Percentiles rank a stretch among this genome's conserved stretches.
Evolutionary conservation across 1,139 yeast species (phyloP).

Genomic region (Eremothecium cymbalariae): DNA sequence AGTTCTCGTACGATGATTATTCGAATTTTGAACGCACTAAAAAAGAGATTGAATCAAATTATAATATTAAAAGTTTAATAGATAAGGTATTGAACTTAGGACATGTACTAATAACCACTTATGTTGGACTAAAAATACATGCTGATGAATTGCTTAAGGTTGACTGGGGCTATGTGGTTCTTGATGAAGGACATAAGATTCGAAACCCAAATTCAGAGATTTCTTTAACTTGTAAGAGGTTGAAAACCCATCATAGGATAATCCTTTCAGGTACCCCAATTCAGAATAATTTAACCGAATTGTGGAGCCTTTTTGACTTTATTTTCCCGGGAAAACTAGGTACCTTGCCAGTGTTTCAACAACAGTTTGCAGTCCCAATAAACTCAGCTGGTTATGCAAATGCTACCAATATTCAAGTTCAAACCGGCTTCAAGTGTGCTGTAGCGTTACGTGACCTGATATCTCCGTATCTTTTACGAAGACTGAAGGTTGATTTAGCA

Average conservation of each 20-base stretch:
- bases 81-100: slow-evolving; percentile 42
- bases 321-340: slow-evolving; percentile 92
- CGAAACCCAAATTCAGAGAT: slow-evolving; percentile 91
- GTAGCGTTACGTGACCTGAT: slow-evolving; percentile 80
- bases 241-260: slow-evolving; percentile 72
- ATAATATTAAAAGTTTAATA: slow-evolving; percentile 27
- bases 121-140: slow-evolving; percentile 80
- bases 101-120: slow-evolving; percentile 82
- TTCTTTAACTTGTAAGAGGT: slow-evolving; percentile 73
- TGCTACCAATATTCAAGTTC: slow-evolving; percentile 92
- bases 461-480: slow-evolving; percentile 76
- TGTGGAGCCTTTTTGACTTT: slow-evolving; percentile 94
- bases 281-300: slow-evolving; percentile 81
- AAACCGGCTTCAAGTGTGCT: slow-evolving; percentile 94
- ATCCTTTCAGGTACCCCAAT: slow-evolving; percentile 94
- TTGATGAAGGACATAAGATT: slow-evolving; percentile 96
- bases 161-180: slow-evolving; percentile 82
- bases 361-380: slow-evolving; percentile 85
- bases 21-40: slow-evolving; percentile 18
- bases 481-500: slow-evolving; percentile 94
- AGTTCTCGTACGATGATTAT: slow-evolving; percentile 34
- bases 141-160: slow-evolving; percentile 57
- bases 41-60: slow-evolving; percentile 24
- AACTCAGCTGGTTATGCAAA: slow-evolving; percentile 98
- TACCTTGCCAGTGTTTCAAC: slow-evolving; percentile 88